Base-by-base conservation (phyloP, 805 yeast species). In the Grigorovia jiainica region DNA sequence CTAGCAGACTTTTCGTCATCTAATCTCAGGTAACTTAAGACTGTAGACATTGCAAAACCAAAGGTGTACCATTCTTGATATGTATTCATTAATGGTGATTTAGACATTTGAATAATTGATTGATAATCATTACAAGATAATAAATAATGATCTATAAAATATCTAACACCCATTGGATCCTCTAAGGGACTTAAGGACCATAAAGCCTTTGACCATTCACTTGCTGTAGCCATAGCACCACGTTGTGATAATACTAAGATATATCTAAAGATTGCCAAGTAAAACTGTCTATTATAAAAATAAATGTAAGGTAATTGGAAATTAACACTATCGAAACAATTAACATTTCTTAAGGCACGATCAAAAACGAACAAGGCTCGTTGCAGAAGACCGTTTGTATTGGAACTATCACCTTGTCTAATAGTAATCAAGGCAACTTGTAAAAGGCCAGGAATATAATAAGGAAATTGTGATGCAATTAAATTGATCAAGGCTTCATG, bases 121-220 rank as follows among this genome's bases (percentile, higher is more conserved):
- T 75, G 66, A 53, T 71, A 76, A 46, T 85, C 85, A 25, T 72
- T 78, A 30, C 84, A 68, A 61, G 76, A 64, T 3, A 84, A 64
- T 3, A 90, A 79, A 54, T 83, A 87, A 54, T 74, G 79, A 57
- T 87, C 95, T 50, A 87, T 78, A 58, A 86, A 83, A 54, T 81
- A 80, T 47, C 95, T 71, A 10, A 82, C 87, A 18, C 95, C 95
- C 40, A 80, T 65, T 1, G 95, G 95, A 64, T 87, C 95, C 43
- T 81, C 84, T 2, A 78, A 71, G 1, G 95, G 95, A 29, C 76
- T 68, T 24, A 87, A 63, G 2, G 87, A 75, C 47, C 83, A 66
- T 38, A 87, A 65, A 5, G 80, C 66, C 56, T 84, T 86, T 51
- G 83, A 75, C 66, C 80, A 87, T 34, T 77, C 75, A 34, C 84